Percentiles rank a stretch among this genome's conserved stretches.
These are phyloP conservation scores for Ambrosiella xylebori DNA, from an alignment of 2,329 filamentous ascomycete genomes.

Conservation along the genomic window DNA sequence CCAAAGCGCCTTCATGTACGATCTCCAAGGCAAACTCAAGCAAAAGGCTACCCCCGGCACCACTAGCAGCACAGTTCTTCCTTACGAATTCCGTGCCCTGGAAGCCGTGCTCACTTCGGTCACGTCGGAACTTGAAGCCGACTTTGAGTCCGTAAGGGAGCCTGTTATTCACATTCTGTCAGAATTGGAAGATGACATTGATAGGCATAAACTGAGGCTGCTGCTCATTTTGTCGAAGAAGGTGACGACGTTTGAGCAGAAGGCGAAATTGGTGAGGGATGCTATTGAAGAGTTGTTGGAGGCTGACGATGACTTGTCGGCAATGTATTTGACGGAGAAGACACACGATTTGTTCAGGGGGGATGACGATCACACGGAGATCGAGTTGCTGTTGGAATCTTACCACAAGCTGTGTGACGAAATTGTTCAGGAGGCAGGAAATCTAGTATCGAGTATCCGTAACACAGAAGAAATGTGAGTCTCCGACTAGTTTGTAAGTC, in stretches of 20 bases:
- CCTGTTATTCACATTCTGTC: constrained; percentile 77
- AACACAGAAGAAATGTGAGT: constrained; percentile 96
- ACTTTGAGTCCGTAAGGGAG: constrained; percentile 85
- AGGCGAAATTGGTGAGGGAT: constrained; percentile 81
- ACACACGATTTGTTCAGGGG: constrained; percentile 52
- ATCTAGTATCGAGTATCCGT: constrained; percentile 81
- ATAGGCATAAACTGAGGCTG: constrained; percentile 78
- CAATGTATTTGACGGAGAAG: constrained; percentile 93
- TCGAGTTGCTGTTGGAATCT: constrained; percentile 90
- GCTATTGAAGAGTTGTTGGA: constrained; percentile 91
- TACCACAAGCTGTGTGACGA: constrained; percentile 98
- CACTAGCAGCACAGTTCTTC: constrained; percentile 36
- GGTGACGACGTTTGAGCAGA: constrained; percentile 92
- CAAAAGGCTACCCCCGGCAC: constrained; percentile 38
- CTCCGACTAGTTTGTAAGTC: background rate
- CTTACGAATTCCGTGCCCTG: constrained; percentile 90
- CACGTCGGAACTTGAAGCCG: constrained; percentile 76
- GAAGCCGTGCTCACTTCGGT: constrained; percentile 92
- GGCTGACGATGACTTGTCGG: constrained; percentile 82
- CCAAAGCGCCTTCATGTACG: constrained; percentile 95
- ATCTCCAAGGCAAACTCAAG: constrained; percentile 78
- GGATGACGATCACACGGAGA: constrained; percentile 82
- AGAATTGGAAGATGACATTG: constrained; percentile 91
- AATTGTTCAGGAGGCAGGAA: constrained; percentile 88
- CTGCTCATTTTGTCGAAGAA: constrained; percentile 90